phyloP scores from a whole-genome alignment of 257 asterid genomes.

The Nicotiana knightiana region DNA sequence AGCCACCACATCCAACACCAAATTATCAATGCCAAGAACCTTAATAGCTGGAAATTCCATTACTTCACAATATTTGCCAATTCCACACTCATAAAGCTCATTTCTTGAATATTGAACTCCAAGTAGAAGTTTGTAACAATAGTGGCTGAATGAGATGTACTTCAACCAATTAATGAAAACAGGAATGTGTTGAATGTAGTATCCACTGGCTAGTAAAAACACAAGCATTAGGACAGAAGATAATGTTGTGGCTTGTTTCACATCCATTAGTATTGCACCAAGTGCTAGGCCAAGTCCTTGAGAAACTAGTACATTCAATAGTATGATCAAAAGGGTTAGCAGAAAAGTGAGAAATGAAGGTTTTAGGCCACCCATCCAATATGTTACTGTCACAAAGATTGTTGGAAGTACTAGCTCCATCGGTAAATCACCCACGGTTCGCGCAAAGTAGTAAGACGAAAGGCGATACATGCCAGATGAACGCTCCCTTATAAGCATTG shows the following conservation, averaged over 20 bases:
- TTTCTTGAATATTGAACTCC: constrained; percentile 55
- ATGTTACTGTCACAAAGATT: constrained; percentile 49
- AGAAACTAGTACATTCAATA: constrained; percentile 65
- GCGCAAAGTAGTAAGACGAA: constrained; percentile 65
- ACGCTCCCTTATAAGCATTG: constrained; percentile 54
- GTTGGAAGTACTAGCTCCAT: constrained; percentile 87
- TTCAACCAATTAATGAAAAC: constrained; percentile 60
- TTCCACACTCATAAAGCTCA: constrained; percentile 57
- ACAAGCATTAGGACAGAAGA: constrained; percentile 72
- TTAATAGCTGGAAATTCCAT: constrained; percentile 55
- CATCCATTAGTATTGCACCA: constrained; percentile 76
- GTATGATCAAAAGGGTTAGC: constrained; percentile 48
- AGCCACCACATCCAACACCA: constrained; percentile 53
- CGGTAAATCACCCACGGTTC: constrained; percentile 67
- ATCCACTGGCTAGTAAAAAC: constrained; percentile 66
- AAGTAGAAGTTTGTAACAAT: constrained; percentile 59
- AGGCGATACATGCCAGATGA: constrained; percentile 80
- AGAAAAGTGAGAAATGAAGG: constrained; percentile 48
- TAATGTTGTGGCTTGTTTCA: constrained; percentile 57
- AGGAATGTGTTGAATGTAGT: constrained; percentile 77
- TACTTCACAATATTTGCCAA: constrained; percentile 40
- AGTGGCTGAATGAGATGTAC: constrained; percentile 65
- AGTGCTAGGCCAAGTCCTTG: constrained; percentile 88
- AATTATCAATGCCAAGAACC: constrained; percentile 44
- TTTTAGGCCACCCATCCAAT: constrained; percentile 88